Base-by-base conservation (phyloP, 2,329 filamentous ascomycete species). In the Byssothecium circinans region DNA sequence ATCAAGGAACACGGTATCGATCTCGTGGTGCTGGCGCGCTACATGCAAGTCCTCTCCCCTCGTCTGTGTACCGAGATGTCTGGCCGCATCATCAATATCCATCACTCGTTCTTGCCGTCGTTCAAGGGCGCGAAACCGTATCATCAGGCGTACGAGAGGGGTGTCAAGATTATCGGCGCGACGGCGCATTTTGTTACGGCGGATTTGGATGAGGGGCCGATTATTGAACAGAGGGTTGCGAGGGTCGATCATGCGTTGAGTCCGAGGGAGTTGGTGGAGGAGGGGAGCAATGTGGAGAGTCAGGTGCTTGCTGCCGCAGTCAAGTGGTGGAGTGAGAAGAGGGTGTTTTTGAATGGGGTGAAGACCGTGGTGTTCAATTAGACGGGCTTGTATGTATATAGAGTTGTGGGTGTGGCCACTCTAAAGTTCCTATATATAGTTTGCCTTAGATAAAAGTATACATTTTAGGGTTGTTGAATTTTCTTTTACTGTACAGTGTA, bases 61-160 rank as follows among this genome's bases (percentile, higher is more conserved):
- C 81, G 74, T 8, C 77, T 94, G 33, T 94, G 89, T 75, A 74
- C 79, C 48, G 87, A 83, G 61, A 91, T 94, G 88, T 87, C 84
- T 41, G 89, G 89, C 49, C 85, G 84, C 68, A 94, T 94, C 75
- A 92, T 94, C 85, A 94, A 94, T 75, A 92, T 94, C 72, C 89
- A 94, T 75, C 89, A 94, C 75, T 87, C 82, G 58, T 94, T 94
- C 81, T 71, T 94, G 78, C 89, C 89, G 0, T 86, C 81, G 8
- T 94, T 94, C 82, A 94, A 94, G 79, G 89, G 89, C 52, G 89
- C 89, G 23, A 90, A 89, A 74, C 89, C 89, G 2, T 94, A 94
- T 73, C 89, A 92, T 72, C 89, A 94, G 77, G 89, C 89, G 7
- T 91, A 88, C 67, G 88, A 92, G 54, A 82, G 88, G 22, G 89